phyloP scores from a whole-genome alignment of 2,329 filamentous ascomycete species.

The Epichloe festucae region DNA sequence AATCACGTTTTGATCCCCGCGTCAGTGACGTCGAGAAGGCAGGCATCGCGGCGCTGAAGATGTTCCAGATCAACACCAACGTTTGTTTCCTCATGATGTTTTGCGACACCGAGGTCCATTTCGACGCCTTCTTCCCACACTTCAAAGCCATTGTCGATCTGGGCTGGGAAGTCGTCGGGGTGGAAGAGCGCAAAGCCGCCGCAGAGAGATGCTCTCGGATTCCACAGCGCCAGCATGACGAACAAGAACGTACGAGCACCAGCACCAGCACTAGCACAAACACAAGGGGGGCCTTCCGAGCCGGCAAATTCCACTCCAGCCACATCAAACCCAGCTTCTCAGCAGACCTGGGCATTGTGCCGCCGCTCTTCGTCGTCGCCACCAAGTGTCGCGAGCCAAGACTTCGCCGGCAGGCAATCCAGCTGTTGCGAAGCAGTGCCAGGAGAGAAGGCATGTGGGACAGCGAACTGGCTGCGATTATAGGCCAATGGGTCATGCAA shows the following conservation, averaged over 20 bases:
- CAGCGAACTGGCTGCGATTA: conserved; percentile 42
- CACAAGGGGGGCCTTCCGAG: conserved; percentile 25
- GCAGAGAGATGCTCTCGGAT: conserved; percentile 32
- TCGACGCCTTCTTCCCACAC: conserved; percentile 38
- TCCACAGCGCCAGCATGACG: conserved; percentile 27
- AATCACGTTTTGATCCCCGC: conserved; percentile 32
- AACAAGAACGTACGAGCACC: conserved; percentile 5
- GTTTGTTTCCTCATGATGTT: conserved; percentile 49
- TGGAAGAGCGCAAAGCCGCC: conserved; percentile 39
- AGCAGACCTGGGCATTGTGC: conserved; percentile 50
- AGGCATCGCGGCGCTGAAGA: conserved; percentile 48
- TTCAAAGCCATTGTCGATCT: conserved; percentile 45
- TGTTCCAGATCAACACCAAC: conserved; percentile 45
- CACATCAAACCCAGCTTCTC: conserved; percentile 51
- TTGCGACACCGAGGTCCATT: conserved; percentile 42
- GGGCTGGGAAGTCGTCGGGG: conserved; percentile 45
- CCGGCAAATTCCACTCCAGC: conserved; percentile 29
- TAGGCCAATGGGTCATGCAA: conserved; percentile 40
- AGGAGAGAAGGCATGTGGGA: conserved; percentile 60
- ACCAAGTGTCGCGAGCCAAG: conserved; percentile 49
- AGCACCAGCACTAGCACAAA: neutral
- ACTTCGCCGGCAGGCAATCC: conserved; percentile 46
- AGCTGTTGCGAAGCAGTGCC: conserved; percentile 44
- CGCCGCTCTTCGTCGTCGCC: conserved; percentile 51
- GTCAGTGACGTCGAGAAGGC: conserved; percentile 43